phyloP scores from a whole-genome alignment of 2,329 filamentous ascomycete genomes.

The Epichloe baconii region DNA sequence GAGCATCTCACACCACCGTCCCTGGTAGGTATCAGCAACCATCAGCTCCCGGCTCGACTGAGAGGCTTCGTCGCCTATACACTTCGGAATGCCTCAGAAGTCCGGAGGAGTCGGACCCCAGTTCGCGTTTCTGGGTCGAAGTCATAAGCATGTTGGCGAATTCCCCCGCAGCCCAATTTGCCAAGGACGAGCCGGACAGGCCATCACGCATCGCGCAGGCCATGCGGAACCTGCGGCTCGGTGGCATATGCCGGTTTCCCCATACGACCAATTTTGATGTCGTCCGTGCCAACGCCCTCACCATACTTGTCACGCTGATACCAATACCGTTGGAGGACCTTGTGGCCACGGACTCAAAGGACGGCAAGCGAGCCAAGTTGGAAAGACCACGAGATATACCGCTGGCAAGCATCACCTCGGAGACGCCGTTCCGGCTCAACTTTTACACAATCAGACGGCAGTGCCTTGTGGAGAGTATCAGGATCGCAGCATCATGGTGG shows the following conservation, averaged over 20 bases:
- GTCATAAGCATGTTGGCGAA: conserved; percentile 5
- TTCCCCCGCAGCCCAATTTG: neutral
- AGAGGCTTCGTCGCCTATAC: conserved; percentile 3
- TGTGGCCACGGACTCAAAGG: neutral
- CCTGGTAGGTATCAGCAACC: conserved; percentile 1
- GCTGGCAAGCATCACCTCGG: neutral
- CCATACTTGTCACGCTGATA: conserved; percentile 5
- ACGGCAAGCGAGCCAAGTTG: conserved; percentile 1
- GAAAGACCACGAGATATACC: conserved; percentile 2
- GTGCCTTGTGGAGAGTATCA: conserved; percentile 1
- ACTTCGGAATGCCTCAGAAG: neutral
- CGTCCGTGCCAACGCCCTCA: conserved; percentile 6
- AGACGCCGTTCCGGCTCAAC: conserved; percentile 4
- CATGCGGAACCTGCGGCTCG: conserved; percentile 4
- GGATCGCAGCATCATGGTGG: neutral
- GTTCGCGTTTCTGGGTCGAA: neutral
- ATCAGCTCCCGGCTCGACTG: neutral
- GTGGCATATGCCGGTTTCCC: conserved; percentile 4
- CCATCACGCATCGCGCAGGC: conserved; percentile 4
- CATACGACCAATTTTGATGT: conserved; percentile 6
- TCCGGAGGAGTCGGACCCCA: neutral
- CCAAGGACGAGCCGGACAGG: conserved; percentile 1
- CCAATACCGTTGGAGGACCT: conserved; percentile 6
- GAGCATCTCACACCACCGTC: conserved; percentile 4
- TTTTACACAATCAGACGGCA: conserved; percentile 5